Evolutionary conservation across 2,329 filamentous ascomycete species (phyloP), one percentile per base, ranked within the genome.

Genomic region (Pseudonectria buxi): DNA sequence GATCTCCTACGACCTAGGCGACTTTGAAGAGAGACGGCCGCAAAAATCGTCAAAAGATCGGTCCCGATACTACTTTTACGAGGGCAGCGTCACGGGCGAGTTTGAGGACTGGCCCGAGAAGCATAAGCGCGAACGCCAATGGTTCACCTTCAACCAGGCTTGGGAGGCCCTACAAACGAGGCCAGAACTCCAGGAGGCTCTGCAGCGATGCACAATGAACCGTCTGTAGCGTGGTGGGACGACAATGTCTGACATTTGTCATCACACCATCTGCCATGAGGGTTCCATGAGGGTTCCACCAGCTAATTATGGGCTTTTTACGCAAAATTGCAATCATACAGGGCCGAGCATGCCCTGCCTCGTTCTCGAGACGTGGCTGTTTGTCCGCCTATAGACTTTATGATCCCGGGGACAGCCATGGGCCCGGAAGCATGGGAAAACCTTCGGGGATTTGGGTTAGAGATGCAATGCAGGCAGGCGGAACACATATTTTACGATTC

Each of bases 31-130:
- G 64, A 84, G 80, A 59, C 78, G 88, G 39, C 75, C 86, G 6
- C 86, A 86, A 26, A 90, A 90, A 60, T 69, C 69, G 39, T 77
- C 78, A 42, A 78, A 79, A 58, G 74, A 78, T 45, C 66, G 69
- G 30, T 69, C 75, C 37, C 72, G 72, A 52, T 90, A 89, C 61
- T 79, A 82, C 50, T 92, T 90, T 64, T 92, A 80, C 64, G 86
- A 96, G 64, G 89, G 81, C 44, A 83, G 77, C n/a, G 92, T 98
- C 43, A 77, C 83, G 45, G 81, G 81, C 54, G 86, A 95, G 65
- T 84, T 92, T 61, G 69, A 72, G 12, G 78, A 89, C 39, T 98
- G 92, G 92, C 92, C 92, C 2, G 92, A 98, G 69, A 83, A 76
- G 68, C 79, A 94, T 63, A 96, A 95, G 72, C 77, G 92, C 54